Percentiles rank a stretch among this genome's conserved stretches.
Evolutionary conservation across 1,139 yeast species (phyloP).

Genomic region (Suhomyces wounanorum): DNA sequence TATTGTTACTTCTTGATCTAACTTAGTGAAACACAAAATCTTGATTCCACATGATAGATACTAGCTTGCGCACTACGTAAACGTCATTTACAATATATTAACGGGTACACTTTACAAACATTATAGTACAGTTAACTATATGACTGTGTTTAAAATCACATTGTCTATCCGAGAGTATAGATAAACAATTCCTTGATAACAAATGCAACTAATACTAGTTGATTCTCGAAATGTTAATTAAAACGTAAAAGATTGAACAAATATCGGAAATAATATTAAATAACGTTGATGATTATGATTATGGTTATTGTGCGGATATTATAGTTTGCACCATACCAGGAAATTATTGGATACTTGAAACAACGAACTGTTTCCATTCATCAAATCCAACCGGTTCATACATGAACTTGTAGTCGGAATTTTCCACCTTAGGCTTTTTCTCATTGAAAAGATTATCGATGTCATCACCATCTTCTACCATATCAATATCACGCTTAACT

Average conservation of each 20-base stretch:
- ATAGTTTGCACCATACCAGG: neutral
- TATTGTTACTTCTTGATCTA: neutral
- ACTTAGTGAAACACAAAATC: too few relatives aligned
- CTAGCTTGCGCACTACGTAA: neutral
- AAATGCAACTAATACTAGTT: neutral
- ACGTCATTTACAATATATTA: neutral
- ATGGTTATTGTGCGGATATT: neutral
- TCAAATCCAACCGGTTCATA: conserved; percentile 41
- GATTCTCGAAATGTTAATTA: neutral
- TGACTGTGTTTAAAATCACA: neutral
- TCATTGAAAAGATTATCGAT: conserved; percentile 40
- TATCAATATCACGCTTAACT: conserved; percentile 28
- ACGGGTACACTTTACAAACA: conserved; percentile 2
- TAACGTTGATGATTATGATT: neutral
- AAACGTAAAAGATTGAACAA: neutral
- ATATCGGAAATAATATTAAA: neutral
- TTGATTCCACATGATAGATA: neutral
- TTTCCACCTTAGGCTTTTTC: conserved; percentile 33
- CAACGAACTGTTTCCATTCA: conserved; percentile 40
- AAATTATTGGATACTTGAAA: conserved; percentile 19
- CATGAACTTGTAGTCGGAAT: conserved; percentile 26
- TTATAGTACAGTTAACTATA: conserved; percentile 1
- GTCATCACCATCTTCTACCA: conserved; percentile 29
- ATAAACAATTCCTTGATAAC: neutral
- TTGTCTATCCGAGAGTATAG: neutral